These are phyloP conservation scores for Naganishia randhawae DNA, from an alignment of 768 basidiomycete species.

Conservation along the genomic window DNA sequence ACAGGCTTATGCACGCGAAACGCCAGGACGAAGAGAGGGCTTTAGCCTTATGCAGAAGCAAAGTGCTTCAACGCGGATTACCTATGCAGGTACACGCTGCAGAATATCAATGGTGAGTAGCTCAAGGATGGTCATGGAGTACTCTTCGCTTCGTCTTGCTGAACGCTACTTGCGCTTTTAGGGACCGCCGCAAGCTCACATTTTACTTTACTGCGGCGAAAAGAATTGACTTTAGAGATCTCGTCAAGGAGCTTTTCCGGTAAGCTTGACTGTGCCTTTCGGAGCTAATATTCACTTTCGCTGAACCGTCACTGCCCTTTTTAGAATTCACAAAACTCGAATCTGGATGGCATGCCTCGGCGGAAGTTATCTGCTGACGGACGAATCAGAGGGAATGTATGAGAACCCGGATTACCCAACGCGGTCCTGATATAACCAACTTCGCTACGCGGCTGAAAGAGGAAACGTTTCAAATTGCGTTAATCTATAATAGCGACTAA, in stretches of 20 bases:
- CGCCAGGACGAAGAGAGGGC: constrained; percentile 88
- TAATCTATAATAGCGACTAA: neutral
- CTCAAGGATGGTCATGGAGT: neutral
- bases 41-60: constrained; percentile 80
- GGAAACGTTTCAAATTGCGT: neutral
- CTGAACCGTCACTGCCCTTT: neutral
- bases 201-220: constrained; percentile 97
- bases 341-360: constrained; percentile 83
- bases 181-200: constrained; percentile 96
- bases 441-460: neutral
- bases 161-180: constrained; percentile 42
- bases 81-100: constrained; percentile 99
- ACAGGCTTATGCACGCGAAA: constrained; percentile 62
- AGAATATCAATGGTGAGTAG: constrained; percentile 88
- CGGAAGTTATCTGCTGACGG: constrained; percentile 21
- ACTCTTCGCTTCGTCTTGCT: neutral
- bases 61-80: constrained; percentile 86
- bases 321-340: constrained; percentile 82
- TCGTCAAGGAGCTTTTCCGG: constrained; percentile 91
- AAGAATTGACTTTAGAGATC: constrained; percentile 84
- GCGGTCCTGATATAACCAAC: neutral
- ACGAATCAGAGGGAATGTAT: neutral
- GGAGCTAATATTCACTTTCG: constrained; percentile 14
- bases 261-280: constrained; percentile 47
- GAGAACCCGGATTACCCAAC: neutral